Percentiles rank a stretch among this genome's conserved stretches.
These are phyloP conservation scores for Cercophora sp. DNA, from an alignment of 495 filamentous ascomycete genomes.

Conservation along the genomic window DNA sequence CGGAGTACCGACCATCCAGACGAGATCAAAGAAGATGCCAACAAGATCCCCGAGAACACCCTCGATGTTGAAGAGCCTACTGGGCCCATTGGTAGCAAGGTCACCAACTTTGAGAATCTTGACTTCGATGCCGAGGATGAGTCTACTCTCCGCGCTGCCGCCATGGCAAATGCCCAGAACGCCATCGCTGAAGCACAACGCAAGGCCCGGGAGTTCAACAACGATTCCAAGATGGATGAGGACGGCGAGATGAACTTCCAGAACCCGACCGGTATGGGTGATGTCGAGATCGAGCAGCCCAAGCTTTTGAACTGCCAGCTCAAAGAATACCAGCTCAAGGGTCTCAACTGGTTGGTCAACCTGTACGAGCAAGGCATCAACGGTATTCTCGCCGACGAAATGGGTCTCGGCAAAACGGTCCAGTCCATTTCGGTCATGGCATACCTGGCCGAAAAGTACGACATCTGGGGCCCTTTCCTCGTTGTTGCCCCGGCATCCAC, in stretches of 20 bases:
- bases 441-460: constrained; percentile 92
- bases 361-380: constrained; percentile 99
- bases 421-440: constrained; percentile 99
- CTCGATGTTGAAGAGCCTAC: constrained; percentile 58
- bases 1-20: constrained; percentile 77
- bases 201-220: constrained; percentile 89
- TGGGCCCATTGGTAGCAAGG: constrained; percentile 58
- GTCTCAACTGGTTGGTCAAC: constrained; percentile 98
- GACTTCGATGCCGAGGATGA: constrained; percentile 97
- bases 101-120: constrained; percentile 88
- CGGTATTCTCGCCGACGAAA: constrained; percentile 96
- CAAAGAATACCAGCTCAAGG: constrained; percentile 98
- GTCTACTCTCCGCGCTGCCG: constrained; percentile 70
- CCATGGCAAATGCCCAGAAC: constrained; percentile 92
- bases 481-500: constrained; percentile 96
- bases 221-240: constrained; percentile 59
- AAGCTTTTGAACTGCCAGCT: constrained; percentile 89
- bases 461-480: constrained; percentile 97
- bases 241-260: constrained; percentile 99
- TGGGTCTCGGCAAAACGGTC: constrained; percentile 98
- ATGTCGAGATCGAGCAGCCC: constrained; percentile 89
- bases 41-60: constrained; percentile 39
- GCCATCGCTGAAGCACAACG: constrained; percentile 93
- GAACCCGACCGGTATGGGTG: constrained; percentile 90
- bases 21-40: constrained; percentile 44